A percentile compares a stretch with the other conserved stretches of the same genome.
phyloP scores from a whole-genome alignment of 768 basidiomycete genomes.

The Cystofilobasidium bisporidii region DNA sequence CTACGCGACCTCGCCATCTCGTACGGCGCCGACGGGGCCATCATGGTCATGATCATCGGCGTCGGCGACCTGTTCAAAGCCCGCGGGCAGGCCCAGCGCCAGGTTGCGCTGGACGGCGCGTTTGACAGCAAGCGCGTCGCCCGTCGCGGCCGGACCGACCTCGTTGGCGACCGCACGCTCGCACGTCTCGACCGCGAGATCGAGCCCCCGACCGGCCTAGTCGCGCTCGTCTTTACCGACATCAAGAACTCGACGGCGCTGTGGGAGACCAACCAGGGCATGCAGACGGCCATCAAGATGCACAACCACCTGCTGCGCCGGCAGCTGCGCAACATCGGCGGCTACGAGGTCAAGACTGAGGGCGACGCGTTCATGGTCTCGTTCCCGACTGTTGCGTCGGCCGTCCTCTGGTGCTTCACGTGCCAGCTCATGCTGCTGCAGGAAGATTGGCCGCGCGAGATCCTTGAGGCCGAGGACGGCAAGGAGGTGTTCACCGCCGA shows the following conservation, averaged over 20 bases:
- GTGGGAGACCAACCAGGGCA: constrained; percentile 92
- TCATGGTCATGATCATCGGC: constrained; percentile 96
- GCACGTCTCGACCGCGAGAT: constrained; percentile 63
- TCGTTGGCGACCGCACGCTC: constrained; percentile 48
- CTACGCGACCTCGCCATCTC: constrained; percentile 92
- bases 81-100: constrained; percentile 42
- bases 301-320: constrained; percentile 82
- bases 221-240: constrained; percentile 94
- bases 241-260: constrained; percentile 92
- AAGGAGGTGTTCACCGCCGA: constrained; percentile 60
- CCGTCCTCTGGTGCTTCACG: constrained; percentile 78
- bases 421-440: constrained; percentile 74
- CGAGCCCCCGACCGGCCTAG: constrained; percentile 68
- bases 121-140: constrained; percentile 39
- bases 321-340: constrained; percentile 76
- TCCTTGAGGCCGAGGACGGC: constrained; percentile 85
- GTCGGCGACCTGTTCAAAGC: constrained; percentile 61
- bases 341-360: constrained; percentile 99
- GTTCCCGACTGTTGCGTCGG: constrained; percentile 77
- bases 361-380: constrained; percentile 99
- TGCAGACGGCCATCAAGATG: constrained; percentile 82
- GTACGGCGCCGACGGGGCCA: constrained; percentile 84
- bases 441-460: constrained; percentile 83
- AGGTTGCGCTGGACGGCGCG: constrained; percentile 43
- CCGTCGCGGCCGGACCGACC: constrained; percentile 42